Evolutionary conservation across 768 basidiomycete genomes (phyloP).

Genomic region (Naganishia vishniacii): DNA sequence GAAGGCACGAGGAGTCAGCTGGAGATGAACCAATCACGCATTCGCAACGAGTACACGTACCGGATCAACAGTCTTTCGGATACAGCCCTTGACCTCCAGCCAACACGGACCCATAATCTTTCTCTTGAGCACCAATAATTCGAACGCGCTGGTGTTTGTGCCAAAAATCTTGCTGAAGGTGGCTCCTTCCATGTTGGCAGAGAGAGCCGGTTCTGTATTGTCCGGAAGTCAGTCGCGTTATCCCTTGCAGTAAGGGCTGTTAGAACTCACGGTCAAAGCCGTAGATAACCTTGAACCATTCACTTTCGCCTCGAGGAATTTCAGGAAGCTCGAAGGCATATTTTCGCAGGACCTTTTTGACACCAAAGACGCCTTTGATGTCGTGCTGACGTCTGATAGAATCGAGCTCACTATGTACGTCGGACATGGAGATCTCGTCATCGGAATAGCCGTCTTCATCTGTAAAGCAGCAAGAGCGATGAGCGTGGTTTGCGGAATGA

Average conservation of each 20-base stretch:
- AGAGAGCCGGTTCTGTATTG: slow-evolving; percentile 65
- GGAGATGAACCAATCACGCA: no score
- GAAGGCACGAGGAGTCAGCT: neutral
- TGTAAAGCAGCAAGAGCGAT: slow-evolving; percentile 18
- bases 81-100: slow-evolving; percentile 73
- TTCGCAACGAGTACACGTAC: slow-evolving; percentile 53
- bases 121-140: slow-evolving; percentile 83
- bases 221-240: no score
- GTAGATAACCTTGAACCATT: slow-evolving; percentile 93
- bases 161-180: slow-evolving; percentile 86
- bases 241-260: no score
- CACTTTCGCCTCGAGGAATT: slow-evolving; percentile 66
- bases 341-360: slow-evolving; percentile 77
- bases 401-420: slow-evolving; percentile 80
- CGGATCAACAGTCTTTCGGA: slow-evolving; percentile 65
- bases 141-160: slow-evolving; percentile 85
- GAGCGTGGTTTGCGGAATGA: neutral
- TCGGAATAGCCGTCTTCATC: slow-evolving; percentile 67
- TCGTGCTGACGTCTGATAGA: slow-evolving; percentile 64
- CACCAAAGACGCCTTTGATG: slow-evolving; percentile 65
- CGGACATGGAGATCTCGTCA: slow-evolving; percentile 61
- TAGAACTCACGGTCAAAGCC: slow-evolving; percentile 66
- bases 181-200: slow-evolving; percentile 65
- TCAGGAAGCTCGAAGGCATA: slow-evolving; percentile 87
- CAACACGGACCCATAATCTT: slow-evolving; percentile 99